Percentiles rank a stretch among this genome's conserved stretches.
phyloP scores from a whole-genome alignment of 192 early-diverging fungal genomes.

The Physocladia obscura region DNA sequence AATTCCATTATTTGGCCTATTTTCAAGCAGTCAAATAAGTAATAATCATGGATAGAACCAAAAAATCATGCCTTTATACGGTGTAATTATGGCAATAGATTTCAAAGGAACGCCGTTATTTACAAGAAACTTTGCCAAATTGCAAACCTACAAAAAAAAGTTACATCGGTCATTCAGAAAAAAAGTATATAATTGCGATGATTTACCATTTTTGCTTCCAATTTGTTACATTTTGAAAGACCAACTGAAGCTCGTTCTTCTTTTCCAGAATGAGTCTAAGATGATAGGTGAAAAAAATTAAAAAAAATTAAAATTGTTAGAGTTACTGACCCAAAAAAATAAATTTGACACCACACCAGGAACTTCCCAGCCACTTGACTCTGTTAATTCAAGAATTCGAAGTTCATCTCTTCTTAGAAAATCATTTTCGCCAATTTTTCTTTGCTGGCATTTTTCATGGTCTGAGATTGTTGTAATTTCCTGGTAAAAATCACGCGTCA shows the following conservation, averaged over 20 bases:
- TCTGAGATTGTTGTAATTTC: conserved; percentile 34
- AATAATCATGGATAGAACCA: too few relatives aligned
- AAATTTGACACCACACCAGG: conserved; percentile 31
- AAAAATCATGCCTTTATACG: too few relatives aligned
- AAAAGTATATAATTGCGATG: neutral
- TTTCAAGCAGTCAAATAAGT: too few relatives aligned
- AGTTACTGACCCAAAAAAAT: conserved; percentile 42
- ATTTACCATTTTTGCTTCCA: conserved; percentile 32
- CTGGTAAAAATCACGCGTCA: conserved; percentile 38
- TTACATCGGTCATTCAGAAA: neutral
- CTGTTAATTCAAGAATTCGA: neutral
- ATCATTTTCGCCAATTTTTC: conserved; percentile 25
- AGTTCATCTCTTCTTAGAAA: neutral
- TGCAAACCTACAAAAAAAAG: neutral
- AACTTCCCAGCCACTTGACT: conserved; percentile 30
- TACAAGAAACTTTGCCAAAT: conserved; percentile 28
- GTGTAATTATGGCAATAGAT: conserved; percentile 42
- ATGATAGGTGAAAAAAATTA: neutral
- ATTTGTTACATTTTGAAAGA: conserved; percentile 31
- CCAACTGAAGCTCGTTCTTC: conserved; percentile 30
- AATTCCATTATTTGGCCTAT: conserved; percentile 38
- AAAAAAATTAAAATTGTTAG: too few relatives aligned
- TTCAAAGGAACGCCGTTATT: conserved; percentile 26
- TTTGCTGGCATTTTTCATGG: conserved; percentile 4
- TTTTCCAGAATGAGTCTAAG: conserved; percentile 27